Evolutionary conservation across 2,329 filamentous ascomycete genomes (phyloP), one percentile per base, ranked within the genome.

Genomic region (Arthrobotrys sphaeroides): DNA sequence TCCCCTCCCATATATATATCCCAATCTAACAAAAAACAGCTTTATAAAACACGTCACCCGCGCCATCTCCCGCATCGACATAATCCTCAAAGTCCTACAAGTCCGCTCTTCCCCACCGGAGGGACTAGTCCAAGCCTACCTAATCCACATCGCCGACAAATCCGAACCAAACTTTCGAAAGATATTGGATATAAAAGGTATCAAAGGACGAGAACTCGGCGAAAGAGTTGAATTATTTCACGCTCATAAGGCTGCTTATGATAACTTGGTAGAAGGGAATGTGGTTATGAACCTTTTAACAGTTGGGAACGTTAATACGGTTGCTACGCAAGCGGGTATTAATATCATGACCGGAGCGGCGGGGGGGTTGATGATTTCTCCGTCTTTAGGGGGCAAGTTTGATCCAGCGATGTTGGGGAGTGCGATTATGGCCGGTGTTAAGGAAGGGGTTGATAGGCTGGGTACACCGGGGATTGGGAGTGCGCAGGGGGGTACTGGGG

Each of bases 151-250:
- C 78, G 93, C 89, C 78, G 95, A 99, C 85, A 90, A 91, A 67
- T 96, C 91, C 77, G 95, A 98, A 81, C 88, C 89, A 80, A 99
- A 99, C 83, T 99, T 99, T 87, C 90, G 90, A 81, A 98, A 97
- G 84, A 91, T 99, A 73, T 88, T 99, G 49, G 95, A 99, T 59
- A 87, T 99, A 77, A 99, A 99, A 83, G 95, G 95, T 51, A 90
- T 99, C 73, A 88, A 90, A 77, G 94, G 93, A 81, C 85, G 88
- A 75, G 95, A 99, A 76, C 92, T 97, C 80, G 84, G 87, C 1
- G 89, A 92, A 77, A 88, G 98, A 1, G 84, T 97, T 33, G 95
- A 99, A 82, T 86, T 98, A 2, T 98, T 97, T 84, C 83, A 83
- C 45, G 86, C 90, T 61, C 92, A 96, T 81, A 89, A 93, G 49